phyloP scores from a whole-genome alignment of 192 early-diverging fungal genomes.

The Tieghemiomyces parasiticus region DNA sequence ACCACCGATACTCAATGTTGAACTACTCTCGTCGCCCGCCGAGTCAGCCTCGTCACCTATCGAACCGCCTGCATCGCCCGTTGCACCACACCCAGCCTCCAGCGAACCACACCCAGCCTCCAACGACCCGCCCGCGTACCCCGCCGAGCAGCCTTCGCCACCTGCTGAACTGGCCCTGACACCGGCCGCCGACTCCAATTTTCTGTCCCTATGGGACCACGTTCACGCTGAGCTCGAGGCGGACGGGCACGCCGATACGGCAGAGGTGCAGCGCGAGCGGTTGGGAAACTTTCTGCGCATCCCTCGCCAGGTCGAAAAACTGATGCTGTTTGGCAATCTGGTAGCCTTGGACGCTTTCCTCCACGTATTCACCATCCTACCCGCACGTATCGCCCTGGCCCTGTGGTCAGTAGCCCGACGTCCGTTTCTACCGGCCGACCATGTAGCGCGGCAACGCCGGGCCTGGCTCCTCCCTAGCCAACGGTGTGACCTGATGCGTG shows the following conservation, averaged over 20 bases:
- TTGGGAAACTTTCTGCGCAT: constrained; percentile 77
- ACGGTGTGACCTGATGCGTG: constrained; percentile 84
- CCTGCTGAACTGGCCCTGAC: background rate
- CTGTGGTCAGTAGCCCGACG: constrained; percentile 25
- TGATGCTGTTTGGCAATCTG: constrained; percentile 79
- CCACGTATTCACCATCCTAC: constrained; percentile 88
- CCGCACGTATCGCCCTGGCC: constrained; percentile 67
- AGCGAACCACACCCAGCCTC: too few relatives aligned
- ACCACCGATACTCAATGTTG: too few relatives aligned
- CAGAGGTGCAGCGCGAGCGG: constrained; percentile 74
- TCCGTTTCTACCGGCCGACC: constrained; percentile 19
- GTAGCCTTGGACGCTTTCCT: constrained; percentile 93
- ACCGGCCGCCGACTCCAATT: constrained; percentile 10
- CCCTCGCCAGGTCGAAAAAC: constrained; percentile 82
- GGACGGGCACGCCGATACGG: constrained; percentile 36
- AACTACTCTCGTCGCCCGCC: too few relatives aligned
- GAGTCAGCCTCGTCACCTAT: too few relatives aligned
- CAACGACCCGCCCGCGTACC: too few relatives aligned
- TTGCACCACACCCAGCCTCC: too few relatives aligned
- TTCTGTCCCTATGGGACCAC: constrained; percentile 36
- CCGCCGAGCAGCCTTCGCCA: too few relatives aligned
- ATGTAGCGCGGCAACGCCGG: constrained; percentile 13
- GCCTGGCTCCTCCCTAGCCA: constrained; percentile 57
- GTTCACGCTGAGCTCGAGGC: constrained; percentile 44
- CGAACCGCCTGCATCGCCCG: too few relatives aligned